Evolutionary conservation across 2,329 filamentous ascomycete species (phyloP), one percentile per base, ranked within the genome.

Genomic region (Exophiala mesophila): DNA sequence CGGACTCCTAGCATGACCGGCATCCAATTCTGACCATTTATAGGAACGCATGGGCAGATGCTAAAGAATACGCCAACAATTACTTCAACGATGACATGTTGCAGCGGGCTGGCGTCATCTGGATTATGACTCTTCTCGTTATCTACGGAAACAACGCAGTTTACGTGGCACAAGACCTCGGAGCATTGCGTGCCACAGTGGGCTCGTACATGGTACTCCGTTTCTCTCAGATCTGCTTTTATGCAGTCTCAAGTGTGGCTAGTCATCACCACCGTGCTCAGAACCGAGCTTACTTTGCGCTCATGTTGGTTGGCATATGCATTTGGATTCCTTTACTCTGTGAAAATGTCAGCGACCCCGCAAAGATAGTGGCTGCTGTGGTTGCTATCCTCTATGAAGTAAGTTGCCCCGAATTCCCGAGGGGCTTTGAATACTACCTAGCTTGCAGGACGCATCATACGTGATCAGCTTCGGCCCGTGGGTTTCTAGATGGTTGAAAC

Each of bases 61-160:
- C 72, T 13, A 66, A 69, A 46, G 70, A 73, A 55, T 59, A 73
- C 42, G 73, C 73, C 68, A 74, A 74, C 55, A 70, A 67, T 5
- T 74, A 71, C 57, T 73, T 73, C 55, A 72, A 69, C 39, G 71
- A 74, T 46, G 71, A 74, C 49, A 53, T 74, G 15, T 47, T 64
- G 1, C 71, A 74, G 52, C 66, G 71, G 5, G 53, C 70, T 20
- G 54, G 70, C 18, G 69, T 73, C 39, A 61, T 73, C n/a, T 73
- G 70, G 68, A 63, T 73, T 41, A 73, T 73, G 71, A 67, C 69
- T 3, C 54, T 70, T 4, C 57, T 73, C 12, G 65, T 74, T 3
- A 61, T 73, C 12, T 73, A 72, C 50, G 62, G 62, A 30, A 73
- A 73, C 55, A 73, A 73, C 39, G 69, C 71, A 4, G 62, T 62